Conservation (phyloP, 2,329 filamentous ascomycete genomes). For the Blumeriella jaapii region DNA sequence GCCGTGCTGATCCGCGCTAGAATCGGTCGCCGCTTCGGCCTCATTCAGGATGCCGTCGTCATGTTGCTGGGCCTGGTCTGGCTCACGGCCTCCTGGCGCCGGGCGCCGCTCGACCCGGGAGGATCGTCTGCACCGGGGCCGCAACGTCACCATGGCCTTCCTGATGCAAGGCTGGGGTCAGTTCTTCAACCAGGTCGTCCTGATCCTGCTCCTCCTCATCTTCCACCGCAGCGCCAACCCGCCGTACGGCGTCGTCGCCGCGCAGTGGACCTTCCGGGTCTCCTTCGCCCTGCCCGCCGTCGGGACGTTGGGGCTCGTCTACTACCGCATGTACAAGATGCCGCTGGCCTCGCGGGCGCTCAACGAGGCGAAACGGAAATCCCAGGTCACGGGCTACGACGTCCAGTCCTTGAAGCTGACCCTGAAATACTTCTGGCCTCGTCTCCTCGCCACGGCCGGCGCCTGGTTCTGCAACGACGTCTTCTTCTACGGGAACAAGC, state of each 20-base stretch:
- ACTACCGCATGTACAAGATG: slow-evolving; percentile 96
- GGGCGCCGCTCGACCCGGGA: slow-evolving; percentile 84
- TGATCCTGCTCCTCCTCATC: slow-evolving; percentile 77
- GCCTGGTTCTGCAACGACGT: slow-evolving; percentile 95
- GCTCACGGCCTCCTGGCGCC: slow-evolving; percentile 81
- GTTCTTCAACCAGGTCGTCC: slow-evolving; percentile 81
- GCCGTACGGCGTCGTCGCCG: slow-evolving; percentile 65
- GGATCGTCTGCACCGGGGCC: slow-evolving; percentile 87
- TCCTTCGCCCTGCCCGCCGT: slow-evolving; percentile 86
- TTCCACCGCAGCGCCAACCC: slow-evolving; percentile 61
- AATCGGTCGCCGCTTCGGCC: slow-evolving; percentile 85
- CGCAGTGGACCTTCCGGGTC: slow-evolving; percentile 84
- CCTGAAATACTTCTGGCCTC: slow-evolving; percentile 73
- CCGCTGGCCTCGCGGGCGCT: slow-evolving; percentile 76
- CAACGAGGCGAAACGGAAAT: slow-evolving; percentile 70
- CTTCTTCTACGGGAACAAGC: slow-evolving; percentile 99
- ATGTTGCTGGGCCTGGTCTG: slow-evolving; percentile 91
- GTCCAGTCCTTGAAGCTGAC: slow-evolving; percentile 69
- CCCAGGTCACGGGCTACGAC: slow-evolving; percentile 85
- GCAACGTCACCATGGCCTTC: slow-evolving; percentile 92
- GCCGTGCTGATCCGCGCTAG: slow-evolving; percentile 31
- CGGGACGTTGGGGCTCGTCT: slow-evolving; percentile 87
- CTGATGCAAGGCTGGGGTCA: slow-evolving; percentile 99
- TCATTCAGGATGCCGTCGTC: slow-evolving; percentile 88
- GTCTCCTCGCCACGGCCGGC: slow-evolving; percentile 74